phyloP scores from a whole-genome alignment of 345 rosid genomes.

The rapeseed (Brassica napus) region DNA sequence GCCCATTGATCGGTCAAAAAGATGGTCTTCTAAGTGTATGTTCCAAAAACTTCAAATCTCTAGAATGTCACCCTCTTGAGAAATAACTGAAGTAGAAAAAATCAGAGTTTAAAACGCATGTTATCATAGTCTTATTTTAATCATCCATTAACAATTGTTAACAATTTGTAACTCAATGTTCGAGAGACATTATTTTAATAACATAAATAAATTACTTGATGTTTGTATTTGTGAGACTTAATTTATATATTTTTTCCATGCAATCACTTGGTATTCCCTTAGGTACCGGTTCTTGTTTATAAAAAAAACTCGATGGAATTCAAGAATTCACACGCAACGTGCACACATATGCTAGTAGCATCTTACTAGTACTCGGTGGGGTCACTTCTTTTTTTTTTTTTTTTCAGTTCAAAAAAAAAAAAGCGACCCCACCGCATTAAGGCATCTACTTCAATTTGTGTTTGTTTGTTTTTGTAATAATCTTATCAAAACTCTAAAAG shows the following conservation, averaged over 20 bases:
- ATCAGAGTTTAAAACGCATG: not conserved
- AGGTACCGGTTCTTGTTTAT: not conserved
- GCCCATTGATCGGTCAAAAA: constrained; percentile 40
- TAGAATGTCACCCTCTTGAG: not conserved
- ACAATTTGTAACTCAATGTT: not conserved
- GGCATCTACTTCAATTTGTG: constrained; percentile 19
- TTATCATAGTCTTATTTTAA: not conserved
- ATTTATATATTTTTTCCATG: not conserved
- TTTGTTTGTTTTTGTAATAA: not conserved
- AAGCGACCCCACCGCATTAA: constrained; percentile 28
- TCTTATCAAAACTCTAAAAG: not conserved
- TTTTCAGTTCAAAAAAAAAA: too few relatives aligned
- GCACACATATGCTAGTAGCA: not conserved
- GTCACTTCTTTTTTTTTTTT: too few relatives aligned
- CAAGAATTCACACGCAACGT: not conserved
- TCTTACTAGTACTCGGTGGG: not conserved
- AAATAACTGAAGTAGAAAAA: not conserved
- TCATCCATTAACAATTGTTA: not conserved
- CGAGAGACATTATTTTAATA: not conserved
- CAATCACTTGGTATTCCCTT: not conserved
- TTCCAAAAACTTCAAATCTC: constrained; percentile 14
- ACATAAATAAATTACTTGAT: not conserved
- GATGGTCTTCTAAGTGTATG: constrained; percentile 15
- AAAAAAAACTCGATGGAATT: not conserved
- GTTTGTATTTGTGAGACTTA: not conserved